phyloP scores from a whole-genome alignment of 1,139 yeast genomes.

The Trichomonascaceae sp. region DNA sequence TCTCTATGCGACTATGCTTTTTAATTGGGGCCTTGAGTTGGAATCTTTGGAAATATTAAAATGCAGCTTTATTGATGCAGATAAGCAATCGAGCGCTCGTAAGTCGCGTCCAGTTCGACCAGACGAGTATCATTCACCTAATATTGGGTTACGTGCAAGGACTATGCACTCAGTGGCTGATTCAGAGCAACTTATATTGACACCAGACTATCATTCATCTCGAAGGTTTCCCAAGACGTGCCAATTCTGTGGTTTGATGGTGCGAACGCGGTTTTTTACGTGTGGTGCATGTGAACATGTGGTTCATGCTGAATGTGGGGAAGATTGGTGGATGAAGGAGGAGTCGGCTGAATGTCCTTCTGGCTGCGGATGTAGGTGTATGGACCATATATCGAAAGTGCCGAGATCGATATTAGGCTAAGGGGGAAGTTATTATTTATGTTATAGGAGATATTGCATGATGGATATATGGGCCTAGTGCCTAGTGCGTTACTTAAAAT shows the following conservation, averaged over 20 bases:
- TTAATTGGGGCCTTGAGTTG: constrained; percentile 76
- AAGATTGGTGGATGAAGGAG: constrained; percentile 64
- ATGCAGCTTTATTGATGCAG: constrained; percentile 42
- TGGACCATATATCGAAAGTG: constrained; percentile 2
- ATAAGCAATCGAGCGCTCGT: background rate
- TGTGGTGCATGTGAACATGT: constrained; percentile 77
- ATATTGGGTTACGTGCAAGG: constrained; percentile 31
- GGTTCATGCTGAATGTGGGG: constrained; percentile 72
- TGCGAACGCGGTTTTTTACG: constrained; percentile 55
- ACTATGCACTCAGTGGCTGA: constrained; percentile 12
- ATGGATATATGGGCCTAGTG: too few relatives aligned
- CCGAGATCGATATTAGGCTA: background rate
- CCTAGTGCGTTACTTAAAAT: background rate
- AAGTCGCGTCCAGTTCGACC: constrained; percentile 10
- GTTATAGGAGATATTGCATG: too few relatives aligned
- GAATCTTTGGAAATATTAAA: constrained; percentile 72
- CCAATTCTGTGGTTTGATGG: constrained; percentile 56
- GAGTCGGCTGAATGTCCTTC: constrained; percentile 65
- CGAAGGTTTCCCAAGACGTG: constrained; percentile 34
- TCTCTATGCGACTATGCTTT: constrained; percentile 75
- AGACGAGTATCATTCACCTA: constrained; percentile 19
- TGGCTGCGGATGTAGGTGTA: constrained; percentile 72
- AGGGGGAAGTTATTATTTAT: background rate
- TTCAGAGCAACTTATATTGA: constrained; percentile 15
- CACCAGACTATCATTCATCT: constrained; percentile 12